Conservation (phyloP, 2,329 filamentous ascomycete genomes). For the Paramyrothecium roridum region DNA sequence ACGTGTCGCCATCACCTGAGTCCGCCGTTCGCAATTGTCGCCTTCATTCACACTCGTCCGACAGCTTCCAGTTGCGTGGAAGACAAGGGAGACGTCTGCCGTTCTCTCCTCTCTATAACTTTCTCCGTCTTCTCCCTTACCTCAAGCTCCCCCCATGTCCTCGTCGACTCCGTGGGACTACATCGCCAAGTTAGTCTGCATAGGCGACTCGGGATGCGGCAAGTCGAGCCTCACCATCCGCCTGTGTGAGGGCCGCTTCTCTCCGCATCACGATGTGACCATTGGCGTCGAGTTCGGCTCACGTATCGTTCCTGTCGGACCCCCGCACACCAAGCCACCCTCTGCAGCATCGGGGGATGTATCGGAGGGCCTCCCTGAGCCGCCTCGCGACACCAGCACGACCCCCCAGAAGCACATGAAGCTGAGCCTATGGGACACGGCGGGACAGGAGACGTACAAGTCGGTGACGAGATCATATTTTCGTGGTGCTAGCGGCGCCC, state of each 20-base stretch:
- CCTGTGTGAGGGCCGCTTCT: slow-evolving; percentile 94
- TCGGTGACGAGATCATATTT: slow-evolving; percentile 94
- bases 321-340: slow-evolving; percentile 60
- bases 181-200: slow-evolving; percentile 97
- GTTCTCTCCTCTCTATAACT: slow-evolving; percentile 3
- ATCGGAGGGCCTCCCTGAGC: slow-evolving; percentile 47
- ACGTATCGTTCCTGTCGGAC: slow-evolving; percentile 85
- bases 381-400: slow-evolving; percentile 38
- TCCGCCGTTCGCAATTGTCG: neutral
- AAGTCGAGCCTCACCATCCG: slow-evolving; percentile 94
- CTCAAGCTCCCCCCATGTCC: slow-evolving; percentile 34
- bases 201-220: slow-evolving; percentile 93
- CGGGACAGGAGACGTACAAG: slow-evolving; percentile 96
- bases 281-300: slow-evolving; percentile 97
- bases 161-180: slow-evolving; percentile 84
- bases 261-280: slow-evolving; percentile 91
- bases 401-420: slow-evolving; percentile 77
- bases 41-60: neutral
- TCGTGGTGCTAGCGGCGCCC: slow-evolving; percentile 66
- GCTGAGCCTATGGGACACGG: slow-evolving; percentile 91
- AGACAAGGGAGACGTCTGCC: slow-evolving; percentile 1
- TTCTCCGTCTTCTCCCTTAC: slow-evolving; percentile 1
- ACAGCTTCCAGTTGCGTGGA: neutral
- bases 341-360: slow-evolving; percentile 14
- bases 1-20: neutral